Conservation (phyloP, 2,329 filamentous ascomycete genomes). For the Pseudovirgaria hyperparasitica region DNA sequence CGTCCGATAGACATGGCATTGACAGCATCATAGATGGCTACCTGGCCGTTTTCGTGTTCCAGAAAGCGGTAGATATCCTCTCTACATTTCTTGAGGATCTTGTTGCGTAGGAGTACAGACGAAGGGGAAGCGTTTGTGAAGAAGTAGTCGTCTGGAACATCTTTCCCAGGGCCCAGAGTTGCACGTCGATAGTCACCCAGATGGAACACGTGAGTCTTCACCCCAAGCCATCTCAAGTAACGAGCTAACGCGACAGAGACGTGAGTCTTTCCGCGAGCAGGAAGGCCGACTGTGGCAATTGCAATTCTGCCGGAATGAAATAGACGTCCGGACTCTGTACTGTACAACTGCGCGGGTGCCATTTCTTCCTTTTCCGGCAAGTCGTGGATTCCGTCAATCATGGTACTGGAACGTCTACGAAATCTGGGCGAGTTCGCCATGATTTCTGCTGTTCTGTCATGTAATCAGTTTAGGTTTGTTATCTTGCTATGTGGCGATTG, state of each 20-base stretch:
- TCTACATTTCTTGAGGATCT: slow-evolving; percentile 93
- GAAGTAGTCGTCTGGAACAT: slow-evolving; percentile 95
- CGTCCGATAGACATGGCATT: slow-evolving; percentile 79
- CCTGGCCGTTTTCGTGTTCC: slow-evolving; percentile 94
- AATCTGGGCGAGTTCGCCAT: slow-evolving; percentile 84
- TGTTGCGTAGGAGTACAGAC: slow-evolving; percentile 87
- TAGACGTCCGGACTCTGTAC: slow-evolving; percentile 89
- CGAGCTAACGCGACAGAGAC: slow-evolving; percentile 91
- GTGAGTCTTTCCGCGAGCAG: slow-evolving; percentile 94
- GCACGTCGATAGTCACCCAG: slow-evolving; percentile 91
- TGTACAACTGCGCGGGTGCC: slow-evolving; percentile 94
- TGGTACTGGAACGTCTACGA: slow-evolving; percentile 85
- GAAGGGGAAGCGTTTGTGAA: slow-evolving; percentile 86
- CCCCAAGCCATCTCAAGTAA: slow-evolving; percentile 91
- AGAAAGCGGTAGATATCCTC: slow-evolving; percentile 96
- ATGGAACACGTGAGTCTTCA: slow-evolving; percentile 97
- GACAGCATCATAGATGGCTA: slow-evolving; percentile 96
- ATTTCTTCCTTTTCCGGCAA: slow-evolving; percentile 69
- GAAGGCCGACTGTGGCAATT: slow-evolving; percentile 91
- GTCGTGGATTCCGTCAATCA: slow-evolving; percentile 95
- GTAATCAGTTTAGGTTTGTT: slow-evolving; percentile 5
- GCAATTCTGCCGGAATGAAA: slow-evolving; percentile 97
- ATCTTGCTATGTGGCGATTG: slow-evolving; percentile 7
- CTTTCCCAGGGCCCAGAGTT: slow-evolving; percentile 68
- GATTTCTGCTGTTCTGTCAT: slow-evolving; percentile 68